These are phyloP conservation scores for Colletotrichum sp. DNA, from an alignment of 2,329 filamentous ascomycete species.

Conservation along the genomic window DNA sequence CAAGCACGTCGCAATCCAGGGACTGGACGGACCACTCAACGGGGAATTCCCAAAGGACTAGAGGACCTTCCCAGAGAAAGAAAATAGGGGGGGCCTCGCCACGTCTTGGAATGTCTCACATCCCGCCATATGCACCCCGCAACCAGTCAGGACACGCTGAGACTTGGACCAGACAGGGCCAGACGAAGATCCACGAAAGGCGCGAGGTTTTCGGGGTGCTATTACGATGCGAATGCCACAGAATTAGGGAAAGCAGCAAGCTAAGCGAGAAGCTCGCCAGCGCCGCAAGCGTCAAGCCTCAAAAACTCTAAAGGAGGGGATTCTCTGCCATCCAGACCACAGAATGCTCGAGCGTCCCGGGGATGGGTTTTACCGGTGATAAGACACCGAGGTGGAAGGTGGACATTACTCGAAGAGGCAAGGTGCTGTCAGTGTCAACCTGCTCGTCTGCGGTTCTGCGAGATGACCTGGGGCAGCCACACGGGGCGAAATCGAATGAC, in stretches of 20 bases:
- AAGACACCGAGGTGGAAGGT: not conserved
- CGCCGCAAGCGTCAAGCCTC: not conserved
- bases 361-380: not conserved
- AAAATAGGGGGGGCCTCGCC: not conserved
- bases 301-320: not conserved
- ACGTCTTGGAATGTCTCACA: not conserved
- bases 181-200: not conserved
- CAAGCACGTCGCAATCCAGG: not conserved
- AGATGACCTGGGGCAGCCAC: not conserved
- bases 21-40: not conserved
- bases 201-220: not conserved
- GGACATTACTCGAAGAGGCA: not conserved
- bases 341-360: not conserved
- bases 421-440: not conserved
- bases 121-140: not conserved
- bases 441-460: not conserved
- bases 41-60: not conserved
- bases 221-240: not conserved
- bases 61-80: not conserved
- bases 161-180: not conserved
- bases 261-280: not conserved
- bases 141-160: not conserved
- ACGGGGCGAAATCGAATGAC: not conserved
- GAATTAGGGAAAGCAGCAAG: not conserved
- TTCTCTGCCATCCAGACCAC: not conserved